Evolutionary conservation across 257 asterid species (phyloP), one percentile per base, ranked within the genome.

Genomic region (Fraxinus pennsylvanica): DNA sequence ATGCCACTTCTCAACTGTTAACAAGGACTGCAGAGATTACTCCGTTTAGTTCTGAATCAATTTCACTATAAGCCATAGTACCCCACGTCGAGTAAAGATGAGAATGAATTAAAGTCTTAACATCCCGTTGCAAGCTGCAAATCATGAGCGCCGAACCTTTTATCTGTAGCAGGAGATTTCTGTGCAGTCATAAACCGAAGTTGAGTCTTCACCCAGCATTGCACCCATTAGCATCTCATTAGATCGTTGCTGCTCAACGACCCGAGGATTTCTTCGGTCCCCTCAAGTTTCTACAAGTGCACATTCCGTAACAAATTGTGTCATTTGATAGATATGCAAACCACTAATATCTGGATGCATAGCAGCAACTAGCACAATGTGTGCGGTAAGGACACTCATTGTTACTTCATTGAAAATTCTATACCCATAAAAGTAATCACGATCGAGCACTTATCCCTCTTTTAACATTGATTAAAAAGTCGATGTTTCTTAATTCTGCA

Each of bases 191-290:
- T 94, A 96, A 65, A 90, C 88, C 47, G 97, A 95, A 78, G 98
- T 92, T 0, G 97, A 91, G 78, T 91, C 97, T 81, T 95, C 93
- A 88, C 95, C 91, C 36, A 73, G 84, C 88, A 81, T 87, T 89
- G 80, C 86, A 86, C 59, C 89, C 89, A 38, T 90, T 89, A 83
- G 83, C 89, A 78, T 86, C 94, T 93, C 96, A 77, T 90, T 98
- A 76, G 97, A 95, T 76, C 82, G 92, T 68, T 85, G 89, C 65
- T 82, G 90, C 69, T 90, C 98, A 73, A 85, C 79, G 79, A 75
- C 86, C 76, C 90, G 89, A 79, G 79, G 85, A 76, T 79, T 91
- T 88, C 90, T 88, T 73, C 94, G 85, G 32, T 91, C 91, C 86
- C 96, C 32, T 87, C 82, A 84, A 84, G 71, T 81, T 89, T 71